Conservation (phyloP, 257 asterid species). For the Gardenia jasminoides region DNA sequence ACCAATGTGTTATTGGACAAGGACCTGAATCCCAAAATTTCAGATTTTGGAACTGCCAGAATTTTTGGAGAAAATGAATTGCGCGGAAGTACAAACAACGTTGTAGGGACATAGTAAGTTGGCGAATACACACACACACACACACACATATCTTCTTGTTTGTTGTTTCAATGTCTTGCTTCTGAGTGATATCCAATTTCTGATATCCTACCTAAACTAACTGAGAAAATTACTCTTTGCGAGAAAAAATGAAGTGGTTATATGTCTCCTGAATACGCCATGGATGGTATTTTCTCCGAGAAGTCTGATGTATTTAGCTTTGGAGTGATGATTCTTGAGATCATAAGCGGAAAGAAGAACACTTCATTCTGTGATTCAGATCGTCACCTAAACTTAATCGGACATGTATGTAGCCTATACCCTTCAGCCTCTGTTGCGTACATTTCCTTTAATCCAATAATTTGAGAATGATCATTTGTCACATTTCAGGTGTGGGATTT, state of each 20-base stretch:
- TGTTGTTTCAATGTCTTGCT: too few species aligned
- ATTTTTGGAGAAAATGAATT: too few species aligned
- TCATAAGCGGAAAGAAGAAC: constrained; percentile 14
- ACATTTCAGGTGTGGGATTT: too few species aligned
- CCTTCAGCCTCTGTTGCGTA: background rate
- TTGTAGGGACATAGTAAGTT: too few species aligned
- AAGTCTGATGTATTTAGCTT: constrained; percentile 10
- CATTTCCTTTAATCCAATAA: background rate
- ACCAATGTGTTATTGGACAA: too few species aligned
- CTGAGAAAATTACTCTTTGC: background rate
- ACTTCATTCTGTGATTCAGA: background rate
- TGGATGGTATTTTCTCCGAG: background rate
- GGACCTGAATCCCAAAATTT: too few species aligned
- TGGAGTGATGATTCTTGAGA: constrained; percentile 5
- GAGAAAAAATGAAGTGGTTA: background rate
- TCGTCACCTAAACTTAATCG: constrained; percentile 9
- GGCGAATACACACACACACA: too few species aligned
- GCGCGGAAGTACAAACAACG: too few species aligned
- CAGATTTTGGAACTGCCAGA: too few species aligned
- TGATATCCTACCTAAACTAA: background rate
- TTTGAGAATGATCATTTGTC: background rate
- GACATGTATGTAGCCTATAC: constrained; percentile 1
- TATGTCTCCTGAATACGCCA: constrained; percentile 9
- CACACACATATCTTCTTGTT: background rate
- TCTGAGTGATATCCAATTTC: too few species aligned